phyloP scores from a whole-genome alignment of 169 alveolate genomes.

The Cryptosporidium muris region DNA sequence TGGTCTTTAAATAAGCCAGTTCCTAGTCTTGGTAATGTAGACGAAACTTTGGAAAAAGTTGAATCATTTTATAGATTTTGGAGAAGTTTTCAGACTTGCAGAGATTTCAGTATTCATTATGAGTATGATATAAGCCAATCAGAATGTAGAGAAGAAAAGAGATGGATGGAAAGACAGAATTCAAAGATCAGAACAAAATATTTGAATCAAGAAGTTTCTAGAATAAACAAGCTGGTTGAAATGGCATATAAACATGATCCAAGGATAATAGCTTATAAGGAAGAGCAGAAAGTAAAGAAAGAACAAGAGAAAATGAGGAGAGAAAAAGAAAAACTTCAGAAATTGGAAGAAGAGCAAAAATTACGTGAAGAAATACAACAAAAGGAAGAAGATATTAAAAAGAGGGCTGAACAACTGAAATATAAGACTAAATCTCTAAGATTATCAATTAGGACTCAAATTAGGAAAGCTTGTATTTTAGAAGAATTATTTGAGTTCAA shows the following conservation, averaged over 20 bases:
- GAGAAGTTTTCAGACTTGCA: conserved; percentile 88
- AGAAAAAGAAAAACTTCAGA: conserved; percentile 76
- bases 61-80: conserved; percentile 90
- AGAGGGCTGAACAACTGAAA: conserved; percentile 71
- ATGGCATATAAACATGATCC: conserved; percentile 88
- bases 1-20: conserved; percentile 92
- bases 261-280: conserved; percentile 79
- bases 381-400: conserved; percentile 74
- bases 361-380: not conserved
- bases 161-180: conserved; percentile 94
- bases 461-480: conserved; percentile 46
- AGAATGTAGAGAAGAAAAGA: conserved; percentile 90
- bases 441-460: conserved; percentile 73
- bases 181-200: conserved; percentile 87
- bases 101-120: conserved; percentile 90
- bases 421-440: conserved; percentile 71
- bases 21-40: conserved; percentile 88
- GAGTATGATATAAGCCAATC: conserved; percentile 91
- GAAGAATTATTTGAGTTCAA: conserved; percentile 17
- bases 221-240: conserved; percentile 89
- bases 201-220: conserved; percentile 85
- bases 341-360: conserved; percentile 72
- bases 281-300: conserved; percentile 78
- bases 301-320: conserved; percentile 77
- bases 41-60: conserved; percentile 84